These are phyloP conservation scores for Periconia macrospinosa DNA, from an alignment of 2,329 filamentous ascomycete species.

Conservation along the genomic window DNA sequence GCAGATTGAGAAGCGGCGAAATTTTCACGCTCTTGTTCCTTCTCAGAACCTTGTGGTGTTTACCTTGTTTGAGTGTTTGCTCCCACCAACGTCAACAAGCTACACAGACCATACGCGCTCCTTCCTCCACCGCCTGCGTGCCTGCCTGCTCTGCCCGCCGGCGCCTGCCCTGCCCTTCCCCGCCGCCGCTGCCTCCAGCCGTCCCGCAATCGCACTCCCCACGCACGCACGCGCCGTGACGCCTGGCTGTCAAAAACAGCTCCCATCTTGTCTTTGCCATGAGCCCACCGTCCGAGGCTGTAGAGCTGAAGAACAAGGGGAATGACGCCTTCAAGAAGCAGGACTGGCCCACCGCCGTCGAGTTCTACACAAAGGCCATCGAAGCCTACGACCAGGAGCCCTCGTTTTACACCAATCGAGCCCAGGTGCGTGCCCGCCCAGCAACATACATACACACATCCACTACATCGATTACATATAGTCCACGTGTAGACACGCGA, in stretches of 20 bases:
- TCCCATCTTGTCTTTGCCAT: conserved; percentile 21
- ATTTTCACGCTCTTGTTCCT: background rate
- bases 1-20: background rate
- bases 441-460: too few relatives aligned
- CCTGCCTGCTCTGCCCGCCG: conserved; percentile 1
- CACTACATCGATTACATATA: background rate
- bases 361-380: conserved; percentile 86
- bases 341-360: conserved; percentile 81
- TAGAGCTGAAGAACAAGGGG: conserved; percentile 86
- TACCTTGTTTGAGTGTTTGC: background rate
- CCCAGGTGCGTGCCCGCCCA: conserved; percentile 67
- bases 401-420: conserved; percentile 91
- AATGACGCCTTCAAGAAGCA: conserved; percentile 90
- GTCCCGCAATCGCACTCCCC: background rate
- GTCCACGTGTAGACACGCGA: conserved; percentile 17
- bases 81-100: too few relatives aligned
- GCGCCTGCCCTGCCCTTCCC: background rate
- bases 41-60: background rate
- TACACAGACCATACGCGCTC: too few relatives aligned
- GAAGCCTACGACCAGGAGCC: conserved; percentile 79
- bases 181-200: conserved; percentile 4
- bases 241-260: conserved; percentile 1
- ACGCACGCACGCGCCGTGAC: too few relatives aligned
- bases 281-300: conserved; percentile 66
- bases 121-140: conserved; percentile 3